Evolutionary conservation across 441 rosid species (phyloP).

Genomic region (Hura crepitans): DNA sequence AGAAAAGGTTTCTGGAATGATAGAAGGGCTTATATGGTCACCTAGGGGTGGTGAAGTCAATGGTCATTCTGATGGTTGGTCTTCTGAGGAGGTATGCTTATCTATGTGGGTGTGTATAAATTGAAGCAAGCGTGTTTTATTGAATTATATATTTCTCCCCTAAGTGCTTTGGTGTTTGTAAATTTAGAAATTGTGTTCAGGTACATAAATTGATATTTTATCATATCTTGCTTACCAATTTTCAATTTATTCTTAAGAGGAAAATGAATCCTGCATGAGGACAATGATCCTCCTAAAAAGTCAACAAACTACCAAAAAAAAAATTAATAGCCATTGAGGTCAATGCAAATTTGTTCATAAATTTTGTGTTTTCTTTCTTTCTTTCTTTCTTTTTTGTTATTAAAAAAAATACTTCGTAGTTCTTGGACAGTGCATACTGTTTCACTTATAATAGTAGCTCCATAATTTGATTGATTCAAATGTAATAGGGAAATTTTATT

Average conservation of each 20-base stretch:
- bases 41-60: constrained; percentile 56
- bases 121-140: neutral
- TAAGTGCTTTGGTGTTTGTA: neutral
- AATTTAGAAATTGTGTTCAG: neutral
- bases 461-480: neutral
- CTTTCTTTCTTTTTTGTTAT: too few species aligned
- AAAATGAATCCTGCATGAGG: neutral
- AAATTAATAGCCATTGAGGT: neutral
- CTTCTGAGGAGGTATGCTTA: constrained; percentile 69
- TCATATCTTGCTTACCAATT: too few species aligned
- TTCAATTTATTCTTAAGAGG: too few species aligned
- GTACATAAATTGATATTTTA: neutral
- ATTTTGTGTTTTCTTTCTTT: neutral
- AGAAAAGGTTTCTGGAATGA: constrained; percentile 68
- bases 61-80: constrained; percentile 50
- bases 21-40: constrained; percentile 84
- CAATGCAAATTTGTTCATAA: neutral
- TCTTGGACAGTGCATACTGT: neutral
- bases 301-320: neutral
- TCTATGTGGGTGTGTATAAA: too few species aligned
- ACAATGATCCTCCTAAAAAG: neutral
- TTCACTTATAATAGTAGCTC: neutral
- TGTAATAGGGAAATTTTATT: constrained; percentile 8
- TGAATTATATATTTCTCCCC: neutral
- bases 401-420: neutral